Evolutionary conservation across 371 early-diverging fungal genomes (phyloP).

Genomic region (Mucor mucedo): DNA sequence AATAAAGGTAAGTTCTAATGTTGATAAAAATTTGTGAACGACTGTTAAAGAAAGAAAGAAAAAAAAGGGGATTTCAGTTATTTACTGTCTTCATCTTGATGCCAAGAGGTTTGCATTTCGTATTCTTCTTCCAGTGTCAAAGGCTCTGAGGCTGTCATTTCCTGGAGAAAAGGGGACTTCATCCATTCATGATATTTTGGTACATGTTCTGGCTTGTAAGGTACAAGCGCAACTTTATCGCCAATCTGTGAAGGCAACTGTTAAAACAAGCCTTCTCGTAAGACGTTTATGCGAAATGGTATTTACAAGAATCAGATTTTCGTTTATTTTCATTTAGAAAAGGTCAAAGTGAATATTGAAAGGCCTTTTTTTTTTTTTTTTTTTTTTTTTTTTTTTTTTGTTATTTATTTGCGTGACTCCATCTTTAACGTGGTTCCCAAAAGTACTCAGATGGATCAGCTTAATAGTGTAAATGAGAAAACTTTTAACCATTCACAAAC

Average conservation of each 20-base stretch:
- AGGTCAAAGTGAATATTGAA: slow-evolving; percentile 1
- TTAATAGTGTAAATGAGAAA: neutral
- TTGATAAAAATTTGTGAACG: slow-evolving; percentile 1
- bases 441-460: no score
- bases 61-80: neutral
- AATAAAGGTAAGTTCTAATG: slow-evolving; percentile 75
- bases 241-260: slow-evolving; percentile 58
- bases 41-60: neutral
- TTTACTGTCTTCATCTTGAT: slow-evolving; percentile 79
- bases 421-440: no score
- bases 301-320: slow-evolving; percentile 40
- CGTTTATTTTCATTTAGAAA: slow-evolving; percentile 38
- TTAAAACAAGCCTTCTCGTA: neutral
- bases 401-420: neutral
- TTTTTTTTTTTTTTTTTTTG: neutral
- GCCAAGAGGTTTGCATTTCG: slow-evolving; percentile 93
- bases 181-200: slow-evolving; percentile 92
- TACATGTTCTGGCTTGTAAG: slow-evolving; percentile 88
- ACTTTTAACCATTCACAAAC: neutral
- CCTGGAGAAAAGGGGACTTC: slow-evolving; percentile 87
- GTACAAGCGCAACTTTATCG: slow-evolving; percentile 74
- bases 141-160: slow-evolving; percentile 95
- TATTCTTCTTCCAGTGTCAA: slow-evolving; percentile 91
- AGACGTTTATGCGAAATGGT: neutral
- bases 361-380: slow-evolving; percentile 1